Base-by-base conservation (phyloP, 1,139 yeast genomes). In the Yamadazyma mexicana region DNA sequence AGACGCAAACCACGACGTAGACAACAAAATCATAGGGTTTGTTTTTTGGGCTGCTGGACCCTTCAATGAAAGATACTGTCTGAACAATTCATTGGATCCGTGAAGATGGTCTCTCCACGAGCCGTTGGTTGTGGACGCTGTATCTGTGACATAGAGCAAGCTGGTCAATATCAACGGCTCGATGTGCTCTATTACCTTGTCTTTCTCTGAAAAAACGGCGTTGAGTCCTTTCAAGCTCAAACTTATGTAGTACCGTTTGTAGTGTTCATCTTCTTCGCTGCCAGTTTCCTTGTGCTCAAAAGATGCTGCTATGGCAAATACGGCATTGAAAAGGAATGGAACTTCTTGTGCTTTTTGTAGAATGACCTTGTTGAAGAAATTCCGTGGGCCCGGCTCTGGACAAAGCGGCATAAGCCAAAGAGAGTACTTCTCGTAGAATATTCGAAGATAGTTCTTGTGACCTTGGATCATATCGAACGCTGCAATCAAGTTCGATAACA, bases 1-100 rank as follows among this genome's bases (percentile, higher is more conserved):
- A 3, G 54, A 47, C 1, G 54, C 52, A 44, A 51, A 51, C 56
- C 56, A 51, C 9, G 51, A 43, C 3, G 55, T 43, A 5, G 55
- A 48, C 17, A 51, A 31, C 17, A 51, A 33, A 14, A 51, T 50
- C 9, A 9, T 26, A 14, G 29, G 29, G 17, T 15, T 26, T 15
- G 4, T 26, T 12, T 15, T 15, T 5, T 26, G 15, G n/a, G 18
- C 17, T 8, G 8, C 18, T 12, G 17, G 17, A 15, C 45, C 38
- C 9, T 48, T 48, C 22, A 46, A 44, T 7, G 39, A 35, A 5
- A 36, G 23, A 35, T 51, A 51, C 33, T 49, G 49, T 7, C 49
- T 39, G 33, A 51, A 51, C 23, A 51, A 31, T 31, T 48, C 45
- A 35, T 51, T 49, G n/a, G 56, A 48, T 9, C 52, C 56, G 37